Evolutionary conservation across 2,329 filamentous ascomycete species (phyloP), one percentile per base, ranked within the genome.

Genomic region (Lachnellula arida): DNA sequence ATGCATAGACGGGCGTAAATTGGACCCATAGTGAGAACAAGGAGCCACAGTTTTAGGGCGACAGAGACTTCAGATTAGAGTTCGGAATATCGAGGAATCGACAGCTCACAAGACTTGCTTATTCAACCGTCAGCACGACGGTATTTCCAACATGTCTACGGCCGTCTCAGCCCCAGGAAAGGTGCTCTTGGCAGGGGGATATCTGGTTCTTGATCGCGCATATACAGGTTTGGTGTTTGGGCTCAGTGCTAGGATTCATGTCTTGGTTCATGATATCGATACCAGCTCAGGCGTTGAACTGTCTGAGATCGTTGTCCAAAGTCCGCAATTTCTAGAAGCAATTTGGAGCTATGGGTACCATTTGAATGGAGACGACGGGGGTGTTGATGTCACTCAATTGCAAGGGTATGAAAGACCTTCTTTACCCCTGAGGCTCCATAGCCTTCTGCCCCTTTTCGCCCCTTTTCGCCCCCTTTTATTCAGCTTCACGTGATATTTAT

Each of bases 111-210:
- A 15, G 15, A 19, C 25, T 15, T 39, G 28, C 46, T 34, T 43
- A 2, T 40, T 23, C 44, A 35, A 35, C 40, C 23, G 12, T 39
- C 49, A 46, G 19, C 44, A 14, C 44, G 15, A 15, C 40, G 50
- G 23, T 28, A 28, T 6, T 32, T 11, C 28, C 1, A 32, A 32
- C 7, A 32, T 32, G 57, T 43, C 60, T 5, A 69, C 67, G 1
- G 68, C 65, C 68, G 83, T 96, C 63, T 97, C 94, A 60, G 93
- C 94, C 22, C 94, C 94, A 17, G 94, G 94, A 65, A 99, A 99
- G 77, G 94, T 99, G 58, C 82, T 99, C 62, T 82, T 97, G 53
- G 91, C 93, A 4, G 94, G 94, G 61, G 94, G 94, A 59, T 99
- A 97, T 74, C 85, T 97, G 46, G 93, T 97, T 22, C 85, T 99